phyloP scores from a whole-genome alignment of 2,329 filamentous ascomycete genomes.

The Stromatinia cepivora region DNA sequence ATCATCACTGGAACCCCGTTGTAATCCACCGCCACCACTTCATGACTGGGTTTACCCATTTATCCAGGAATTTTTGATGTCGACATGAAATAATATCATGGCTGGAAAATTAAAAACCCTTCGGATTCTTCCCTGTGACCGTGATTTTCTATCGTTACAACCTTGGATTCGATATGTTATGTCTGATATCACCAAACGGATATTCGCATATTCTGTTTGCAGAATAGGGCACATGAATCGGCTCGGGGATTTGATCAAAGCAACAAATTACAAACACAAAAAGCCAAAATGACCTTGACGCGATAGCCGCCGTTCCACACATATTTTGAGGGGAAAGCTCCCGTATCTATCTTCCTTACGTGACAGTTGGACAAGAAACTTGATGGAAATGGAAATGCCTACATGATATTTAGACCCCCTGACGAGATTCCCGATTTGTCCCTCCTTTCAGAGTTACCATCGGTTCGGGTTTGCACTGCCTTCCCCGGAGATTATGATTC shows the following conservation, averaged over 20 bases:
- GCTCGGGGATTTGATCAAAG: slow-evolving; percentile 13
- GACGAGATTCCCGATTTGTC: background rate
- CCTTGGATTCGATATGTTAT: background rate
- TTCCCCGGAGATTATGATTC: slow-evolving; percentile 3
- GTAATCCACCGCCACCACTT: slow-evolving; percentile 13
- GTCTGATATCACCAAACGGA: slow-evolving; percentile 10
- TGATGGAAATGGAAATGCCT: slow-evolving; percentile 17
- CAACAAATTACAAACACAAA: background rate
- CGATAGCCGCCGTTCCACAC: slow-evolving; percentile 19
- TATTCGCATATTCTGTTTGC: slow-evolving; percentile 10
- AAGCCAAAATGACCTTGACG: background rate
- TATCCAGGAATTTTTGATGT: background rate
- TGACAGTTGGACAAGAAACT: slow-evolving; percentile 10
- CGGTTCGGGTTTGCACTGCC: slow-evolving; percentile 9
- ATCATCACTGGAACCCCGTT: background rate
- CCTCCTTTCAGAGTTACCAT: slow-evolving; percentile 9
- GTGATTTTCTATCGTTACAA: background rate
- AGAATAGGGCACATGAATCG: slow-evolving; percentile 10
- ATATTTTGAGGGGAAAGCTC: background rate
- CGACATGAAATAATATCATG: background rate
- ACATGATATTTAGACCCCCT: slow-evolving; percentile 15
- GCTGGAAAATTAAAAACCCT: background rate
- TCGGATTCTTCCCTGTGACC: background rate
- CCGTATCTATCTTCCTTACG: background rate
- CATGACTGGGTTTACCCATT: background rate